Percentiles rank a stretch among this genome's conserved stretches.
These are phyloP conservation scores for Septoria petroselini DNA, from an alignment of 2,329 filamentous ascomycete species.

Conservation along the genomic window DNA sequence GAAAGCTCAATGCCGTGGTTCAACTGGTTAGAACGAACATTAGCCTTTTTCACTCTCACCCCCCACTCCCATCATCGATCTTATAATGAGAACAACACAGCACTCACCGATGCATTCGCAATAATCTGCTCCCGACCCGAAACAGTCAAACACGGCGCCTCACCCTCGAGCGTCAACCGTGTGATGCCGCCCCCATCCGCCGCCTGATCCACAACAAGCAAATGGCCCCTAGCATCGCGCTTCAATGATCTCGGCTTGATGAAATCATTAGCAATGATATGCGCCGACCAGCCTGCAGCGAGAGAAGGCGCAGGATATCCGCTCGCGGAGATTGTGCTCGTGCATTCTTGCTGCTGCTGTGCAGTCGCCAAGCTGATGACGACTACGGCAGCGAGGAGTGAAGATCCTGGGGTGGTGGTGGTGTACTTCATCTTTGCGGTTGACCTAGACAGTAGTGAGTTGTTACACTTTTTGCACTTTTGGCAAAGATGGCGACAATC, in stretches of 20 bases:
- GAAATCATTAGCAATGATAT: conserved; percentile 48
- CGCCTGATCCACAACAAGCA: conserved; percentile 49
- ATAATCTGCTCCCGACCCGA: conserved; percentile 9
- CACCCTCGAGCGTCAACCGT: conserved; percentile 10
- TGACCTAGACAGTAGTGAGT: no score
- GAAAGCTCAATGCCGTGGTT: conserved; percentile 54
- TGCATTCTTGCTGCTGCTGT: conserved; percentile 14
- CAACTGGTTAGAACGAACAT: conserved; percentile 33
- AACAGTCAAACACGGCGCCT: conserved; percentile 11
- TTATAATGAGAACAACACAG: no score
- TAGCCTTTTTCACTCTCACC: neutral
- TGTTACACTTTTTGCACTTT: no score
- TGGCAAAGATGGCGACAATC: no score
- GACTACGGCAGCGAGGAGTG: neutral
- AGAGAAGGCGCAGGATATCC: conserved; percentile 43
- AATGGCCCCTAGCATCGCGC: conserved; percentile 48
- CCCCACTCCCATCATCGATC: no score
- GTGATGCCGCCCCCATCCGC: conserved; percentile 27
- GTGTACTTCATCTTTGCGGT: neutral
- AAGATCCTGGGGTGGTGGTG: neutral
- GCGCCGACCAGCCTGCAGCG: conserved; percentile 43
- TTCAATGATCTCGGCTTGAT: conserved; percentile 46
- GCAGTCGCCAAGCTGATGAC: neutral
- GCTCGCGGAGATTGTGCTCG: conserved; percentile 8
- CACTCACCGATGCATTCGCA: conserved; percentile 11